Conservation (phyloP, 208 protist genomes). For the Naegleria lovaniensis region DNA sequence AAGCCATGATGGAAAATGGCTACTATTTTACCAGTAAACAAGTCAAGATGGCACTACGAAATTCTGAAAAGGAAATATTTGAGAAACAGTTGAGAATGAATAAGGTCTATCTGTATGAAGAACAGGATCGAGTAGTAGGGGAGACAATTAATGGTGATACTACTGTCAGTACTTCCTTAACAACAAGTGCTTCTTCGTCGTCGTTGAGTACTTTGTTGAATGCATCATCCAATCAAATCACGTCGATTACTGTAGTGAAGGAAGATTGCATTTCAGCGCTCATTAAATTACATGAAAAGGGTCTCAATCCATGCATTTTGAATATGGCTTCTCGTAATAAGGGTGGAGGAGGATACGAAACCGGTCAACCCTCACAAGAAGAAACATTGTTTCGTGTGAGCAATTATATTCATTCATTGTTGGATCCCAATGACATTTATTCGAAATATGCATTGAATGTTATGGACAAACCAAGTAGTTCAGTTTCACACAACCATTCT, state of each 20-base stretch:
- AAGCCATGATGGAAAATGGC: not conserved
- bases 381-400: conserved; percentile 34
- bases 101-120: not conserved
- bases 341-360: conserved; percentile 30
- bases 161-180: too few species aligned
- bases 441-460: not conserved
- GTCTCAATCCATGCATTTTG: conserved; percentile 31
- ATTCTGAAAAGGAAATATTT: not conserved
- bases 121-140: not conserved
- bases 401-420: conserved; percentile 26
- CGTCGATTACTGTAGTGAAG: not conserved
- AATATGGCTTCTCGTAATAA: conserved; percentile 34
- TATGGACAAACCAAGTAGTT: too few species aligned
- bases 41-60: not conserved
- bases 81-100: not conserved
- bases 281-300: conserved; percentile 16
- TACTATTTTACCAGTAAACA: not conserved
- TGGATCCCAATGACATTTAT: not conserved
- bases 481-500: not conserved
- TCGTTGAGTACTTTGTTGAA: not conserved
- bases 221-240: not conserved
- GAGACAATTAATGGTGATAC: too few species aligned
- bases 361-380: conserved; percentile 30
- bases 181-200: too few species aligned
- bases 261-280: conserved; percentile 28